Evolutionary conservation across 2,329 filamentous ascomycete species (phyloP).

Genomic region (Xylaria sp.): DNA sequence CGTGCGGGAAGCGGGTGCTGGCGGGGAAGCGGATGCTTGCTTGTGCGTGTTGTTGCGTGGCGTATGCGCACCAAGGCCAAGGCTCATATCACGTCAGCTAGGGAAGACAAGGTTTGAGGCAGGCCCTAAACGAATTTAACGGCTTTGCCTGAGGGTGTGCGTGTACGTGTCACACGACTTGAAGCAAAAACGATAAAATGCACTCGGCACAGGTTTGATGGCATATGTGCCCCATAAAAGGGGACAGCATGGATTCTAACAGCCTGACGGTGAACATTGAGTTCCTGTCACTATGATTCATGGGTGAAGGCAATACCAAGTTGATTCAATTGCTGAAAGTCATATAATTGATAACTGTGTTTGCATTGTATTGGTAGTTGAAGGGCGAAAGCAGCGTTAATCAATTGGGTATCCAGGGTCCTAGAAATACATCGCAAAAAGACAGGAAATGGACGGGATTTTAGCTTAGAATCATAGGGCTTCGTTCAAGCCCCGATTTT

Average conservation of each 20-base stretch:
- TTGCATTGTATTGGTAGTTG: background rate
- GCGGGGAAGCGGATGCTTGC: constrained; percentile 29
- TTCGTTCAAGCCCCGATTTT: constrained; percentile 33
- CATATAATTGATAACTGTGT: background rate
- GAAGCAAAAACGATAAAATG: background rate
- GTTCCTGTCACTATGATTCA: background rate
- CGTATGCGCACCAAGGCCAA: constrained; percentile 17
- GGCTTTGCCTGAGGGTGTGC: constrained; percentile 7
- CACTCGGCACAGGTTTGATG: background rate
- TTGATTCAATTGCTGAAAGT: too few species aligned
- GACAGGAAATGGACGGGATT: background rate
- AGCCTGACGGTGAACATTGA: background rate
- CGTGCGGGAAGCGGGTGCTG: too few species aligned
- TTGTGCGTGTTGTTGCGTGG: constrained; percentile 20
- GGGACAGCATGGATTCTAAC: background rate
- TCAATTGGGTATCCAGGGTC: constrained; percentile 30
- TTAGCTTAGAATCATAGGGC: background rate
- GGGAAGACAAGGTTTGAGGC: constrained; percentile 13
- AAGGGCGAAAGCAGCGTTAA: background rate
- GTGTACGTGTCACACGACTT: constrained; percentile 9
- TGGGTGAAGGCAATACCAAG: background rate
- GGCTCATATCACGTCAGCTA: constrained; percentile 21
- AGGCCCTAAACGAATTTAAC: background rate
- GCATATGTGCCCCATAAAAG: background rate
- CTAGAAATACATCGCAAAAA: constrained; percentile 4